Evolutionary conservation across 2,329 filamentous ascomycete species (phyloP).

Genomic region (Cyclaneusma minus): DNA sequence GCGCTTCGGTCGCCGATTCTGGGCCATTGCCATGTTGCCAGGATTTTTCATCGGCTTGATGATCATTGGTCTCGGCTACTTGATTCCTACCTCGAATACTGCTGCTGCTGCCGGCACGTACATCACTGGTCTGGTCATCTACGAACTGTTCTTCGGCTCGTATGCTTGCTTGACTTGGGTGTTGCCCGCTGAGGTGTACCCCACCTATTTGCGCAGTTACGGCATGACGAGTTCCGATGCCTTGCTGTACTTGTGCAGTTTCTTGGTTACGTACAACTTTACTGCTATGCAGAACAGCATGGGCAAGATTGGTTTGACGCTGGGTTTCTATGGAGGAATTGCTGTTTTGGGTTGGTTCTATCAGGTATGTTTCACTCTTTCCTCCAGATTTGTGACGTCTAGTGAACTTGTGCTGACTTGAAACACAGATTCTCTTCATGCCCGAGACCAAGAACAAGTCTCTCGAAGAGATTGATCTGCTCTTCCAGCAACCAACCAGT

Average conservation of each 20-base stretch:
- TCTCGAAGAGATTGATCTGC: slow-evolving; percentile 55
- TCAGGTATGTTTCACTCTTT: too few relatives aligned
- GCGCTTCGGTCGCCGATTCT: slow-evolving; percentile 55
- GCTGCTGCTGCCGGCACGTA: slow-evolving; percentile 41
- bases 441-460: slow-evolving; percentile 53
- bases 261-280: slow-evolving; percentile 66
- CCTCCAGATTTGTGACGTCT: too few relatives aligned
- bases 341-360: slow-evolving; percentile 56
- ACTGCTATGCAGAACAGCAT: slow-evolving; percentile 53
- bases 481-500: slow-evolving; percentile 47
- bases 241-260: slow-evolving; percentile 54
- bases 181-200: slow-evolving; percentile 53
- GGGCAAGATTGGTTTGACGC: slow-evolving; percentile 44
- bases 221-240: slow-evolving; percentile 59
- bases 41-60: slow-evolving; percentile 57
- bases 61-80: slow-evolving; percentile 49
- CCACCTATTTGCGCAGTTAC: slow-evolving; percentile 56
- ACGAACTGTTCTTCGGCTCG: slow-evolving; percentile 53
- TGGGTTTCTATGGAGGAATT: slow-evolving; percentile 63
- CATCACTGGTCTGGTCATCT: slow-evolving; percentile 49
- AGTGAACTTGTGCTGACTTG: too few relatives aligned
- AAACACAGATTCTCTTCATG: slow-evolving; percentile 64
- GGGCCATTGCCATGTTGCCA: slow-evolving; percentile 57
- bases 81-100: slow-evolving; percentile 32
- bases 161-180: slow-evolving; percentile 53